These are phyloP conservation scores for Arthroderma uncinatum DNA, from an alignment of 2,329 filamentous ascomycete species.

Conservation along the genomic window DNA sequence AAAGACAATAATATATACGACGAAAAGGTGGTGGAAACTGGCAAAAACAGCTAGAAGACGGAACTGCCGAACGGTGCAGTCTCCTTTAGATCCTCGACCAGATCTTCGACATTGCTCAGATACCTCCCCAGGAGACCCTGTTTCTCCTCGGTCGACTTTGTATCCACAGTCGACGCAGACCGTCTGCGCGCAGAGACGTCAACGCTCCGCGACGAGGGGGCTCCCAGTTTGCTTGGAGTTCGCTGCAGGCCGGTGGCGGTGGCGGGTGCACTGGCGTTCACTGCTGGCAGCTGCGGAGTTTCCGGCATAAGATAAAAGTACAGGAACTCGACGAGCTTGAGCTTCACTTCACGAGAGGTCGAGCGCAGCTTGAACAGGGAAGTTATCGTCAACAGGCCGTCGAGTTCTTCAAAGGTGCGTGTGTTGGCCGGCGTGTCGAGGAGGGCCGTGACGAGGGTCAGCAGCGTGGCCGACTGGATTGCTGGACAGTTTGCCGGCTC, in stretches of 20 bases:
- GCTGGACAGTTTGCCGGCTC: constrained; percentile 84
- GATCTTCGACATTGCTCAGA: constrained; percentile 69
- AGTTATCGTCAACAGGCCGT: constrained; percentile 83
- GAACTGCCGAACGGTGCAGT: constrained; percentile 59
- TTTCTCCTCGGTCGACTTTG: constrained; percentile 68
- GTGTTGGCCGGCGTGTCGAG: constrained; percentile 80
- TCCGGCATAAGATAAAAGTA: constrained; percentile 99
- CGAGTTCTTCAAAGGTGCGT: constrained; percentile 80
- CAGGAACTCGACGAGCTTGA: constrained; percentile 92
- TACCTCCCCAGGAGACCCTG: constrained; percentile 66
- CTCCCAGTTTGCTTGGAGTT: constrained; percentile 54
- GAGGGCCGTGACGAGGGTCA: constrained; percentile 80
- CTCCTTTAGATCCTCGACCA: constrained; percentile 73
- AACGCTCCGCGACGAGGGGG: constrained; percentile 41
- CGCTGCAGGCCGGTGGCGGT: constrained; percentile 46
- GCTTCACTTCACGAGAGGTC: constrained; percentile 78
- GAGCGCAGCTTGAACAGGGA: constrained; percentile 83
- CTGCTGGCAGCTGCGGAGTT: constrained; percentile 36
- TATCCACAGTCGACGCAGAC: constrained; percentile 25
- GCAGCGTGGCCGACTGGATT: constrained; percentile 79
- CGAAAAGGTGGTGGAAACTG: neutral
- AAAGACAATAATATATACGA: neutral
- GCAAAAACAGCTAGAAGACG: constrained; percentile 22
- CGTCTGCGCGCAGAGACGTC: constrained; percentile 24
- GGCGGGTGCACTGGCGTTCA: constrained; percentile 21